phyloP scores from a whole-genome alignment of 2,329 filamentous ascomycete genomes.

The Epichloe aotearoae region DNA sequence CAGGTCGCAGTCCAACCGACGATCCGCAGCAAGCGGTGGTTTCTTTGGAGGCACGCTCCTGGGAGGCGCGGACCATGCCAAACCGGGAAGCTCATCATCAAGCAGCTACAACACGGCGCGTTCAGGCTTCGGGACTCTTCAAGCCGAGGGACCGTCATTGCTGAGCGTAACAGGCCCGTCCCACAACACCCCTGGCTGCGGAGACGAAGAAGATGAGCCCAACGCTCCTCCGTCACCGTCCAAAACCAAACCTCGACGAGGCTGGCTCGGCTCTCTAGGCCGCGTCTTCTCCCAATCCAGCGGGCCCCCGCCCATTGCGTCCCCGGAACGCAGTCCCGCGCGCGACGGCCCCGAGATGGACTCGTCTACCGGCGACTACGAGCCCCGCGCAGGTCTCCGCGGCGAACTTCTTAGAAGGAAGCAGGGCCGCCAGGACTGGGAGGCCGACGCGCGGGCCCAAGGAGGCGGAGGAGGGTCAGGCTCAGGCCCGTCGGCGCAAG shows the following conservation, averaged over 20 bases:
- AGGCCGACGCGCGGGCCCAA: conserved; percentile 16
- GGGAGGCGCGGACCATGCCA: conserved; percentile 16
- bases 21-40: conserved; percentile 19
- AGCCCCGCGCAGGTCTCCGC: conserved; percentile 28
- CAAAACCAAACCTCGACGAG: conserved; percentile 41
- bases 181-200: conserved; percentile 11
- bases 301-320: neutral
- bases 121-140: conserved; percentile 37
- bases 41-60: conserved; percentile 14
- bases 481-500: conserved; percentile 21
- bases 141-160: conserved; percentile 38
- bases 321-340: conserved; percentile 13
- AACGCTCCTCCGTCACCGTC: conserved; percentile 39
- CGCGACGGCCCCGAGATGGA: conserved; percentile 17
- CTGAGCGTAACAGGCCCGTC: conserved; percentile 15
- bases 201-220: conserved; percentile 24
- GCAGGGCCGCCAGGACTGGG: conserved; percentile 43
- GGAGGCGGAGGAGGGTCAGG: conserved; percentile 17
- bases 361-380: conserved; percentile 26
- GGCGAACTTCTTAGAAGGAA: conserved; percentile 39
- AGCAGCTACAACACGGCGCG: conserved; percentile 41
- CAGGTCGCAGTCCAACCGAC: conserved; percentile 21
- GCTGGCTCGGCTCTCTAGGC: conserved; percentile 56
- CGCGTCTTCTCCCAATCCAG: conserved; percentile 43
- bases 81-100: conserved; percentile 27